These are phyloP conservation scores for Mycena pura DNA, from an alignment of 768 basidiomycete species.

Conservation along the genomic window DNA sequence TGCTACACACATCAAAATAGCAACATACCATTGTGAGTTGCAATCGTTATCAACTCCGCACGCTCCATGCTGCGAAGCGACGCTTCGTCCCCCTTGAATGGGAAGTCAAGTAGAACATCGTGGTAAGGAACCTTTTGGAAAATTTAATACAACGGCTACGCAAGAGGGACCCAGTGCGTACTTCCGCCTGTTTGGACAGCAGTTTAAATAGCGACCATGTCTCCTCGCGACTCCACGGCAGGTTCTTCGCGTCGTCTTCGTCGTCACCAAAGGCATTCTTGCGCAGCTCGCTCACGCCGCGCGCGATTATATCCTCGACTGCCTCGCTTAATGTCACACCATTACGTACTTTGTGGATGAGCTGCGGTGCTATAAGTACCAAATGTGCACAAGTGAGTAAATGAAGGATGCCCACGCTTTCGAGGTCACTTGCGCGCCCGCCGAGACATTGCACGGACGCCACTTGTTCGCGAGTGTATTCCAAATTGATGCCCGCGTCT, in stretches of 20 bases:
- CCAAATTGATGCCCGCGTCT: constrained; percentile 57
- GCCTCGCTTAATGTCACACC: constrained; percentile 78
- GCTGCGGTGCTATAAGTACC: constrained; percentile 47
- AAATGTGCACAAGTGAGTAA: neutral
- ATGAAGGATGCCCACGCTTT: constrained; percentile 60
- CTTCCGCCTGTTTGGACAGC: constrained; percentile 72
- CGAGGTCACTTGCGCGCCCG: constrained; percentile 89
- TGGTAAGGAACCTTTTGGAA: constrained; percentile 77
- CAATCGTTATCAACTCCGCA: constrained; percentile 84
- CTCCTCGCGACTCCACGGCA: constrained; percentile 88
- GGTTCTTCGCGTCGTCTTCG: constrained; percentile 79
- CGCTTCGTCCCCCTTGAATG: constrained; percentile 91
- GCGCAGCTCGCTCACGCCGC: constrained; percentile 81
- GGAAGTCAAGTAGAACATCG: constrained; percentile 79
- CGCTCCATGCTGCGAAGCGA: constrained; percentile 87
- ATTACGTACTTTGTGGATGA: constrained; percentile 84
- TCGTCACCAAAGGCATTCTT: constrained; percentile 97
- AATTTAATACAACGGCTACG: neutral
- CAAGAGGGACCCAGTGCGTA: constrained; percentile 43
- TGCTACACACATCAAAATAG: too few species aligned
- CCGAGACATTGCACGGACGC: constrained; percentile 77
- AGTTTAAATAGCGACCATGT: constrained; percentile 84
- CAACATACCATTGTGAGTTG: constrained; percentile 70
- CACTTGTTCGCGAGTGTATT: constrained; percentile 62
- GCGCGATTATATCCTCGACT: constrained; percentile 86